phyloP scores from a whole-genome alignment of 2,329 filamentous ascomycete genomes.

The Hymenoscyphus salicellus region DNA sequence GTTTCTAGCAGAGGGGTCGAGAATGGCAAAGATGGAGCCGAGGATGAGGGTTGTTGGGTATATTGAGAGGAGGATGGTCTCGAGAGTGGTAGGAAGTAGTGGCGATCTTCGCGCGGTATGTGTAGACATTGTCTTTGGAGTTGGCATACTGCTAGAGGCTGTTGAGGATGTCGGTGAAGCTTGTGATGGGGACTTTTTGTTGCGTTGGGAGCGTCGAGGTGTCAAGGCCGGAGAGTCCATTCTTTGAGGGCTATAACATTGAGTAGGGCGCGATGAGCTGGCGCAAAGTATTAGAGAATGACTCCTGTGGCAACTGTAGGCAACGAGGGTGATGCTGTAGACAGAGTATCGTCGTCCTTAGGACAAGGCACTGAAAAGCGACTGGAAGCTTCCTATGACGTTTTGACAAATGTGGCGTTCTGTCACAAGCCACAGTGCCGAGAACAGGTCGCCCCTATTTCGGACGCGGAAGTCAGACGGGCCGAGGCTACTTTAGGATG shows the following conservation, averaged over 20 bases:
- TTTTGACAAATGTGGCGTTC: neutral
- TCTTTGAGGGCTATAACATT: conserved; percentile 27
- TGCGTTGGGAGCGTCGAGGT: conserved; percentile 31
- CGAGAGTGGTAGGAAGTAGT: conserved; percentile 67
- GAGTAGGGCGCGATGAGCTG: conserved; percentile 12
- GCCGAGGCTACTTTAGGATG: neutral
- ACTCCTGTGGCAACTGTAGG: neutral
- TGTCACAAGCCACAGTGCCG: neutral
- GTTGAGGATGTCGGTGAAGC: conserved; percentile 17
- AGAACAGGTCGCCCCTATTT: neutral
- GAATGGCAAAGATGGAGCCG: conserved; percentile 73
- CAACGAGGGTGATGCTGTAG: conserved; percentile 21
- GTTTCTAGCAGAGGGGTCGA: conserved; percentile 69
- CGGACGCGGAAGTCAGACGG: neutral
- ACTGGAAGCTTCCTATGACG: neutral
- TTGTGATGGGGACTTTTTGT: conserved; percentile 25
- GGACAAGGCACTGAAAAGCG: neutral
- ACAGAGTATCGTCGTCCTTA: conserved; percentile 12
- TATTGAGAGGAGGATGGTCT: conserved; percentile 60
- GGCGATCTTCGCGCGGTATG: conserved; percentile 43
- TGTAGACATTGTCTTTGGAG: conserved; percentile 13
- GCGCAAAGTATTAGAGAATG: neutral
- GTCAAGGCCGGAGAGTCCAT: conserved; percentile 33
- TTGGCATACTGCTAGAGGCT: conserved; percentile 8
- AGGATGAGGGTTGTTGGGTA: conserved; percentile 79